phyloP scores from a whole-genome alignment of 257 asterid species.

The Capsicum baccatum region DNA sequence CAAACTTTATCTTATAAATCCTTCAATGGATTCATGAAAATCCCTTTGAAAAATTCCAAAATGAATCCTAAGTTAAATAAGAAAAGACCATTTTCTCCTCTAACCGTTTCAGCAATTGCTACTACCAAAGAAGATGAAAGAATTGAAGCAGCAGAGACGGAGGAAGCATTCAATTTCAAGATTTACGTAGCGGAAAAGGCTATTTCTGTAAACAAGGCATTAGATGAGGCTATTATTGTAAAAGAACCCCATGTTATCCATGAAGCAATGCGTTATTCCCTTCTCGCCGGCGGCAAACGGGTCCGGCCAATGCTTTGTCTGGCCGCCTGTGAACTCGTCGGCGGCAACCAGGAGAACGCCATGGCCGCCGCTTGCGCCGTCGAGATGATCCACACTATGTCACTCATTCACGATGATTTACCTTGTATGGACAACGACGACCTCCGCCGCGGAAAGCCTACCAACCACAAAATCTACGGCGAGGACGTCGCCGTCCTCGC shows the following conservation, averaged over 20 bases:
- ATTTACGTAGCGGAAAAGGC: constrained; percentile 60
- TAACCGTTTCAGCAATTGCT: constrained; percentile 40
- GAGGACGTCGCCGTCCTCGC: constrained; percentile 80
- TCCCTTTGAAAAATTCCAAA: constrained; percentile 34
- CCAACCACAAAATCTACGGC: constrained; percentile 72
- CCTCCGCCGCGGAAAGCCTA: constrained; percentile 81
- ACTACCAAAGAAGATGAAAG: constrained; percentile 42
- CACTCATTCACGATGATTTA: constrained; percentile 73
- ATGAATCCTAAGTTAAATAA: neutral
- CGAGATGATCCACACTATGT: constrained; percentile 88
- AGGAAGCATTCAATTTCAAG: constrained; percentile 48
- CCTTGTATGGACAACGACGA: constrained; percentile 86
- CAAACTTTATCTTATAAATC: constrained; percentile 21
- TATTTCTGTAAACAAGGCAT: constrained; percentile 50
- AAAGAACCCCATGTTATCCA: constrained; percentile 62
- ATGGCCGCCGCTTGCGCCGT: constrained; percentile 83
- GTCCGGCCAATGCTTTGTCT: constrained; percentile 77
- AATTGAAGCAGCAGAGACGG: neutral
- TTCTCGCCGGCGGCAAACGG: constrained; percentile 76
- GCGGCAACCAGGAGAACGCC: constrained; percentile 63
- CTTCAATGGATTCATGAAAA: constrained; percentile 29
- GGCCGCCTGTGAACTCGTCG: constrained; percentile 80
- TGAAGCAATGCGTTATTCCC: constrained; percentile 77
- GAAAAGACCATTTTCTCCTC: constrained; percentile 25
- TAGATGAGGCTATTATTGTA: constrained; percentile 59